Conservation (phyloP, 1,284 basidiomycete species). For the Agaricales sp. region DNA sequence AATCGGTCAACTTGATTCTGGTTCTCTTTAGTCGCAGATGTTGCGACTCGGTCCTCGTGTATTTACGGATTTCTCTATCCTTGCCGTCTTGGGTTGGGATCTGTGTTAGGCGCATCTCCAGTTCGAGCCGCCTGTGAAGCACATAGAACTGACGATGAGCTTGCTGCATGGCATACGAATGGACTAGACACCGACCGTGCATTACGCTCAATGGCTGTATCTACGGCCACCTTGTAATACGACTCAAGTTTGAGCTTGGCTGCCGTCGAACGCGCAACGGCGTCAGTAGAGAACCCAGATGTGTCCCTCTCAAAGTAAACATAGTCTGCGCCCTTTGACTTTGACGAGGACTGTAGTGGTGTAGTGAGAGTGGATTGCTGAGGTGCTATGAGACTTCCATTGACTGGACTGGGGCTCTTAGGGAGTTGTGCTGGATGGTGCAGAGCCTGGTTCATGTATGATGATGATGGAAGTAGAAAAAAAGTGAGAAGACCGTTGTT, state of each 20-base stretch:
- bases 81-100: conserved; percentile 73
- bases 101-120: conserved; percentile 84
- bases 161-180: conserved; percentile 2
- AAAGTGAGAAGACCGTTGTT: neutral
- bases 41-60: conserved; percentile 86
- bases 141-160: conserved; percentile 31
- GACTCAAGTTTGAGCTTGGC: conserved; percentile 97
- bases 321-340: conserved; percentile 41
- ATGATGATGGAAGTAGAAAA: neutral
- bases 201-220: conserved; percentile 75
- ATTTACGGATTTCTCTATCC: conserved; percentile 82
- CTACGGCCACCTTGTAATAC: conserved; percentile 92
- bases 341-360: neutral
- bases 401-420: conserved; percentile 1
- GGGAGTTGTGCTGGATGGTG: neutral
- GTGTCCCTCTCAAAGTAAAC: conserved; percentile 94
- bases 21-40: conserved; percentile 88
- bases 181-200: conserved; percentile 25
- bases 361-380: conserved; percentile 1
- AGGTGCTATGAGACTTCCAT: neutral
- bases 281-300: conserved; percentile 76
- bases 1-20: conserved; percentile 88
- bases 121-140: conserved; percentile 70
- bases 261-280: conserved; percentile 86
- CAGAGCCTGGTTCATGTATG: neutral